Conservation (phyloP, 805 yeast genomes). For the Lipomyces yamadae region DNA sequence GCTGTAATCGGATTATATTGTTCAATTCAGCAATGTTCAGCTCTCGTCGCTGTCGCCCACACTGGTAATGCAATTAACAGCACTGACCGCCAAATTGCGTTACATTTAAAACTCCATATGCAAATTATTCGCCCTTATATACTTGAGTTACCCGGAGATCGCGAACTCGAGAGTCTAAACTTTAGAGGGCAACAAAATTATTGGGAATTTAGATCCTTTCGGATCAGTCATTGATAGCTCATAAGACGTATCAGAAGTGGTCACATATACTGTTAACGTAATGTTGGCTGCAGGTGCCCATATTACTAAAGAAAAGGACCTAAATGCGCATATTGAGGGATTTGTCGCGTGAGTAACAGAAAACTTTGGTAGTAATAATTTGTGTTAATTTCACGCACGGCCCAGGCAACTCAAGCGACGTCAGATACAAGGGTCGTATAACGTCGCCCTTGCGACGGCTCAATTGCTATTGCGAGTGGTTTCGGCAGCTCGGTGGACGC, state of each 20-base stretch:
- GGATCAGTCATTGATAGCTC: background rate
- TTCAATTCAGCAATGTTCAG: background rate
- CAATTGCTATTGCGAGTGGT: constrained; percentile 85
- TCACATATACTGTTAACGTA: background rate
- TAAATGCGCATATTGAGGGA: constrained; percentile 51
- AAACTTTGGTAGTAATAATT: background rate
- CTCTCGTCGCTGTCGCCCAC: background rate
- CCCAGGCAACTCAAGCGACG: constrained; percentile 68
- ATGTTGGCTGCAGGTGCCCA: constrained; percentile 30
- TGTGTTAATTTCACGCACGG: background rate
- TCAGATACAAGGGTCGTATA: constrained; percentile 79
- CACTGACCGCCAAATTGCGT: background rate
- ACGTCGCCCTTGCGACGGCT: constrained; percentile 84
- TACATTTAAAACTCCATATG: background rate
- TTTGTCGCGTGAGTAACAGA: constrained; percentile 48
- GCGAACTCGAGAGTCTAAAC: background rate
- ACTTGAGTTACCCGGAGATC: constrained; percentile 10
- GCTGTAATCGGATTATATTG: background rate
- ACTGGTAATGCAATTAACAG: background rate
- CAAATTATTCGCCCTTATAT: background rate
- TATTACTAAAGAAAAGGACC: constrained; percentile 41
- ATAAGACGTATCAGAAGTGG: background rate
- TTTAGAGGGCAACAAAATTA: background rate
- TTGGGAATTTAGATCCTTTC: background rate
- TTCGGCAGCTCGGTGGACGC: constrained; percentile 86